phyloP scores from a whole-genome alignment of 2,329 filamentous ascomycete genomes.

The Aspergillus hiratsukae region DNA sequence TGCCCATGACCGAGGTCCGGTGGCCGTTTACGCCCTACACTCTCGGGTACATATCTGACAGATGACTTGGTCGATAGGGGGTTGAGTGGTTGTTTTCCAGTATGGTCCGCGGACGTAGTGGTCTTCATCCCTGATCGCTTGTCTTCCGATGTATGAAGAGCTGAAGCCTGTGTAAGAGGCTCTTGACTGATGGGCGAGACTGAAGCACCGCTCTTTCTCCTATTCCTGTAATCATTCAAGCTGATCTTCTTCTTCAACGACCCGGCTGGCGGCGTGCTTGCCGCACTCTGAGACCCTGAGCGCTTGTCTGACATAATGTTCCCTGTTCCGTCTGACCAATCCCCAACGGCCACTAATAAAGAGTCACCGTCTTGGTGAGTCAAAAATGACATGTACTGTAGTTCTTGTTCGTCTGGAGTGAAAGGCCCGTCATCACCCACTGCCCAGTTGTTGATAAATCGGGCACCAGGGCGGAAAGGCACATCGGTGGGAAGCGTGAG shows the following conservation, averaged over 20 bases:
- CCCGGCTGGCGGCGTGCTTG: constrained; percentile 37
- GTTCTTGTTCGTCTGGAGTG: constrained; percentile 50
- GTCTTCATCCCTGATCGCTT: constrained; percentile 18
- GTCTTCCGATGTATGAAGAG: constrained; percentile 14
- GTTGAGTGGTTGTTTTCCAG: constrained; percentile 10
- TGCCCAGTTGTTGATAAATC: constrained; percentile 45
- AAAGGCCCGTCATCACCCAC: constrained; percentile 51
- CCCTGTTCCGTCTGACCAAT: constrained; percentile 49
- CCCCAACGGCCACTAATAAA: constrained; percentile 49
- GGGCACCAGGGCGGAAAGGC: constrained; percentile 41
- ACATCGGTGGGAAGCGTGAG: constrained; percentile 45
- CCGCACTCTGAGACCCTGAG: constrained; percentile 33
- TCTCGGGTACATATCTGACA: constrained; percentile 11
- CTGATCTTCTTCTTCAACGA: constrained; percentile 59
- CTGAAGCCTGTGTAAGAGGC: constrained; percentile 13
- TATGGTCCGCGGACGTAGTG: constrained; percentile 11
- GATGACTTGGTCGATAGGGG: constrained; percentile 10
- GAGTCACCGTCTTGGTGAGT: constrained; percentile 54
- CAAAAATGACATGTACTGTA: constrained; percentile 61
- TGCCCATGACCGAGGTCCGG: constrained; percentile 19
- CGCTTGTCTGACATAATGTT: constrained; percentile 42
- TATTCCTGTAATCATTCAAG: constrained; percentile 58
- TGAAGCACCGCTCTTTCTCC: constrained; percentile 38
- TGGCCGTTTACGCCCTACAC: constrained; percentile 24
- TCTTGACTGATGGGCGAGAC: constrained; percentile 23